Conservation (phyloP, 2,329 filamentous ascomycete species). For the Pestalotiopsis sp. region DNA sequence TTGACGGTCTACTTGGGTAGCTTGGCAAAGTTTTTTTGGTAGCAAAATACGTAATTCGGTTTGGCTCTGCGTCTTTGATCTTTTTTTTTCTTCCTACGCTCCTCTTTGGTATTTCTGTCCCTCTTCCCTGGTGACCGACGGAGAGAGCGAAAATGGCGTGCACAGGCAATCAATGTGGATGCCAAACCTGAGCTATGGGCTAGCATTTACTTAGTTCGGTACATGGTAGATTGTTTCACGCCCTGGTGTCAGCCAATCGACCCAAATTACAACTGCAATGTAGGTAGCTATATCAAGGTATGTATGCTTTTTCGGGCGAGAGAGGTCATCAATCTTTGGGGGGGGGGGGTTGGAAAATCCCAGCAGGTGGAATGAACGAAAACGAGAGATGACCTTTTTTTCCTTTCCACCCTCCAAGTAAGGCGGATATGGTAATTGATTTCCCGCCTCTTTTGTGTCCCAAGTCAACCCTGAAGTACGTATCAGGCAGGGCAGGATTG, state of each 20-base stretch:
- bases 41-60: slow-evolving; percentile 3
- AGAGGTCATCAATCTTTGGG: not conserved
- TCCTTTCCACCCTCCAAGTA: not conserved
- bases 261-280: not conserved
- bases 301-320: not conserved
- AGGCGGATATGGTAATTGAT: slow-evolving; percentile 11
- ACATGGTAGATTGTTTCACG: not conserved
- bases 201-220: not conserved
- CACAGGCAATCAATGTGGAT: slow-evolving; percentile 10
- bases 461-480: not conserved
- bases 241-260: slow-evolving; percentile 1
- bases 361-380: not conserved
- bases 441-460: not conserved
- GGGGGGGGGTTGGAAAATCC: not conserved
- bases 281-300: not conserved
- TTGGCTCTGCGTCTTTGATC: not conserved
- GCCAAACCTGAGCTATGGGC: slow-evolving; percentile 2
- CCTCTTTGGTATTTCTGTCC: not conserved
- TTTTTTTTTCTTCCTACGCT: not conserved
- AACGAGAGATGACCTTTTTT: not conserved
- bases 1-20: not conserved
- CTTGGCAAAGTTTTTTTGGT: not conserved
- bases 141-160: slow-evolving; percentile 13
- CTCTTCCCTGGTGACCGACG: slow-evolving; percentile 10
- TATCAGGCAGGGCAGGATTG: not conserved